Base-by-base conservation (phyloP, 768 basidiomycete genomes). In the Mycena rosella region DNA sequence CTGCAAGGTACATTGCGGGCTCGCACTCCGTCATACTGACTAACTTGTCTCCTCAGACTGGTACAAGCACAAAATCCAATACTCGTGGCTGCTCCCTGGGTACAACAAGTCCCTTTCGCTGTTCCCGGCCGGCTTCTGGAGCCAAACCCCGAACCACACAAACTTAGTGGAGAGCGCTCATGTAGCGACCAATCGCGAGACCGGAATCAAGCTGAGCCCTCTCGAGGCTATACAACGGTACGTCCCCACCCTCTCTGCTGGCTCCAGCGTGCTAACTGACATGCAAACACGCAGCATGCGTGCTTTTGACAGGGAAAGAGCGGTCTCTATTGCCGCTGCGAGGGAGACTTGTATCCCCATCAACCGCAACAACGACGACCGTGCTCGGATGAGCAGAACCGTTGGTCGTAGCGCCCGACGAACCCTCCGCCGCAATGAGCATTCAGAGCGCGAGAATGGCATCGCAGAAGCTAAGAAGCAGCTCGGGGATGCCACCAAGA, bases 51-150 rank as follows among this genome's bases (percentile, higher is more conserved):
- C 24, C 3, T 13, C 29, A 60, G 59, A 48, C 26, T 60, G 47
- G 59, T 51, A 60, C 22, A 11, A 42, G 24, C 59, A 60, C 24
- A 60, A 60, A 47, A 29, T 60, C 0, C 48, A 24, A 26, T 60
- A 60, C 48, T 30, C 48, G 2, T 60, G 59, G 59, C 36, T 60
- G 1, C 59, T 60, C 18, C 47, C 49, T 2, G 59, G 47, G 5
- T 51, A 51, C 48, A 60, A 59, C 30, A 30, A 59, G 30, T 59
- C 57, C 5, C 38, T 59, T 14, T 59, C 57, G 13, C 15, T 30
- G 29, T 59, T 59, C 32, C 57, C 57, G 1, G 1, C 20, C 7
- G 29, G 45, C 18, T 57, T 57, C 29, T 61, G 60, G 60, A 11
- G 26, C n/a, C 60, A 52, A 17, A 42, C 49, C 0, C 49, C 60